A percentile compares a stretch with the other conserved stretches of the same genome.
Evolutionary conservation across 2,329 filamentous ascomycete genomes (phyloP).

Genomic region (Ceratocystiopsis minuta): DNA sequence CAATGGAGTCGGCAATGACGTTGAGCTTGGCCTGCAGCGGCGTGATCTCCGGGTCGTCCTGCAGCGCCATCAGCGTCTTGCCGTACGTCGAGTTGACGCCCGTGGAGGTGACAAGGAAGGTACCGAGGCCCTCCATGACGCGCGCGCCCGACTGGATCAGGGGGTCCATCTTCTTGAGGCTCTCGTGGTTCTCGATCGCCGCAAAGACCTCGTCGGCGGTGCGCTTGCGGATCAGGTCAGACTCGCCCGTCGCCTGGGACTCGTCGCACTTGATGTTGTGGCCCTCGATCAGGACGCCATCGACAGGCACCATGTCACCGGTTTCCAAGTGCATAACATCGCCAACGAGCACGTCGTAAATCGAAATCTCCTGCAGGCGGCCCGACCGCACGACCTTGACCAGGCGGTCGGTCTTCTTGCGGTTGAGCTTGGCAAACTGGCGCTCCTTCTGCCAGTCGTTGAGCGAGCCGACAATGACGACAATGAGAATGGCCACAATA

Average conservation of each 20-base stretch:
- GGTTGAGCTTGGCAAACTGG: conserved; percentile 62
- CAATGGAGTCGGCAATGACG: conserved; percentile 58
- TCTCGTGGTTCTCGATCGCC: conserved; percentile 48
- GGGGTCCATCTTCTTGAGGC: conserved; percentile 56
- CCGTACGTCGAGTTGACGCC: conserved; percentile 59
- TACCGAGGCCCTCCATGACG: conserved; percentile 61
- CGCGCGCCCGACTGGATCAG: conserved; percentile 74
- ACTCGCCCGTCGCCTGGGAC: conserved; percentile 63
- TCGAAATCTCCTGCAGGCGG: conserved; percentile 48
- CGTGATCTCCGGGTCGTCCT: conserved; percentile 57
- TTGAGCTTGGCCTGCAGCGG: conserved; percentile 63
- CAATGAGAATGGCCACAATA: conserved; percentile 61
- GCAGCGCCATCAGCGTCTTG: conserved; percentile 55
- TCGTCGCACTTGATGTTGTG: conserved; percentile 63
- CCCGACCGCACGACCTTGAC: conserved; percentile 58
- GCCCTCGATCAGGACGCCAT: conserved; percentile 54
- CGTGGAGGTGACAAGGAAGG: conserved; percentile 55
- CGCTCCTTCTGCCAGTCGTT: conserved; percentile 71
- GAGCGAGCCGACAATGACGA: conserved; percentile 57
- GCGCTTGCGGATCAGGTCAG: conserved; percentile 53
- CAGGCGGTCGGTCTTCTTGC: conserved; percentile 58
- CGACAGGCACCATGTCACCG: conserved; percentile 56
- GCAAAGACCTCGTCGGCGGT: conserved; percentile 49
- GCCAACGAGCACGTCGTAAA: conserved; percentile 51
- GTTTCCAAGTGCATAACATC: conserved; percentile 58